Evolutionary conservation across 31 red algal species (phyloP).

Genomic region (Endocladia muricata): DNA sequence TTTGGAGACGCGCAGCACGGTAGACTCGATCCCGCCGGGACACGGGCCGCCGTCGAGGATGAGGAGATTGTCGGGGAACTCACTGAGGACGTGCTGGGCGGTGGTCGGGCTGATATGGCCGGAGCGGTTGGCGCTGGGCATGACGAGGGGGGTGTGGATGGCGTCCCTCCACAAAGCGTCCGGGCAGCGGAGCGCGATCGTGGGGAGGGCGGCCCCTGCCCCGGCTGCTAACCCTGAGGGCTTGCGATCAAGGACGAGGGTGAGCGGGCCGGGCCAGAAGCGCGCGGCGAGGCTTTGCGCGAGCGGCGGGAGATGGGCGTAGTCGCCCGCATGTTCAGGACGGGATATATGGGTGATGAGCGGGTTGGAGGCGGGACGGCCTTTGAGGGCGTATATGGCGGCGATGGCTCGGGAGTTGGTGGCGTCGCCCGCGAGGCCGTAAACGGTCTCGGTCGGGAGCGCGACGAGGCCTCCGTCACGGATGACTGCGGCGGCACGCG

Average conservation of each 20-base stretch:
- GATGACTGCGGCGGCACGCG: conserved; percentile 54
- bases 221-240: conserved; percentile 12
- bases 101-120: conserved; percentile 76
- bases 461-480: conserved; percentile 63
- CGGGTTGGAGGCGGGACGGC: conserved; percentile 75
- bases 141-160: conserved; percentile 71
- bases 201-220: conserved; percentile 56
- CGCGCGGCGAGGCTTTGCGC: conserved; percentile 44
- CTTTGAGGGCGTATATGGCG: conserved; percentile 68
- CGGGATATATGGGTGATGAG: conserved; percentile 82
- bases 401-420: conserved; percentile 40
- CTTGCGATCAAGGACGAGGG: conserved; percentile 65
- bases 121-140: conserved; percentile 78
- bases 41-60: conserved; percentile 49
- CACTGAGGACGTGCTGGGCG: conserved; percentile 63
- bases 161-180: conserved; percentile 34
- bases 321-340: conserved; percentile 2
- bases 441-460: conserved; percentile 96
- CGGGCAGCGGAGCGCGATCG: conserved; percentile 69
- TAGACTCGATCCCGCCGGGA: too few relatives aligned
- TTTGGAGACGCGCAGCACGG: too few relatives aligned
- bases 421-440: conserved; percentile 89
- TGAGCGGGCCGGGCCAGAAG: conserved; percentile 93
- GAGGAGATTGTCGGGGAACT: conserved; percentile 38
- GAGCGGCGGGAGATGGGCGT: neutral